These are phyloP conservation scores for Gymnopilus dilepis DNA, from an alignment of 768 basidiomycete species.

Conservation along the genomic window DNA sequence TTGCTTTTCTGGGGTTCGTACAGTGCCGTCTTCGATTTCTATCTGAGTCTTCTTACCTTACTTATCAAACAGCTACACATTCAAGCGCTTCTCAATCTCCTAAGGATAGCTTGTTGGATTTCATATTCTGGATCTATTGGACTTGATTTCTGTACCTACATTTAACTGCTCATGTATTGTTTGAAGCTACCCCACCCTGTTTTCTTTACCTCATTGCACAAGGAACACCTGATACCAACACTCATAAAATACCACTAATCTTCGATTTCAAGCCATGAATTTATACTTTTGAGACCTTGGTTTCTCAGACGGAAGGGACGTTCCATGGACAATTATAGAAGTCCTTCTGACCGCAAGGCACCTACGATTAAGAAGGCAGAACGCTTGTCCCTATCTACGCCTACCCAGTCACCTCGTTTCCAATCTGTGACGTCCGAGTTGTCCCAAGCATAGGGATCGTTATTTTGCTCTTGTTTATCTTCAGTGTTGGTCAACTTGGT, in stretches of 20 bases:
- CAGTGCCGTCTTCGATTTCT: not conserved
- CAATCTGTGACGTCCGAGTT: constrained; percentile 56
- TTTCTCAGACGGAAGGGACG: too few species aligned
- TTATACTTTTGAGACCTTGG: too few species aligned
- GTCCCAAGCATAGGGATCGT: constrained; percentile 68
- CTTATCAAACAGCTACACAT: constrained; percentile 26
- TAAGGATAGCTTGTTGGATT: constrained; percentile 7
- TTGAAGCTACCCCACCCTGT: too few species aligned
- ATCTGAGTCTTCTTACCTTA: too few species aligned
- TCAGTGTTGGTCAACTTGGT: constrained; percentile 36
- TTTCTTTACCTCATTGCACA: too few species aligned
- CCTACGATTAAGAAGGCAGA: constrained; percentile 84
- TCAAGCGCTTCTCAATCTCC: constrained; percentile 30
- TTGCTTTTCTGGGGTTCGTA: constrained; percentile 69
- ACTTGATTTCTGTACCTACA: too few species aligned
- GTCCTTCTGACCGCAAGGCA: constrained; percentile 72
- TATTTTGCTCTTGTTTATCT: constrained; percentile 27
- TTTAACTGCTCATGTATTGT: too few species aligned
- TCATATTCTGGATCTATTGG: too few species aligned
- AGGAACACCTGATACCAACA: too few species aligned
- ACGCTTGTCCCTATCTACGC: constrained; percentile 77
- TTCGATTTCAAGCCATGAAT: too few species aligned
- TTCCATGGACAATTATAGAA: constrained; percentile 30
- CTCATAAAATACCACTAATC: too few species aligned
- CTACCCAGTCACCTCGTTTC: constrained; percentile 73